Evolutionary conservation across 768 basidiomycete genomes (phyloP), one percentile per base, ranked within the genome.

Genomic region (Amanita thiersii): DNA sequence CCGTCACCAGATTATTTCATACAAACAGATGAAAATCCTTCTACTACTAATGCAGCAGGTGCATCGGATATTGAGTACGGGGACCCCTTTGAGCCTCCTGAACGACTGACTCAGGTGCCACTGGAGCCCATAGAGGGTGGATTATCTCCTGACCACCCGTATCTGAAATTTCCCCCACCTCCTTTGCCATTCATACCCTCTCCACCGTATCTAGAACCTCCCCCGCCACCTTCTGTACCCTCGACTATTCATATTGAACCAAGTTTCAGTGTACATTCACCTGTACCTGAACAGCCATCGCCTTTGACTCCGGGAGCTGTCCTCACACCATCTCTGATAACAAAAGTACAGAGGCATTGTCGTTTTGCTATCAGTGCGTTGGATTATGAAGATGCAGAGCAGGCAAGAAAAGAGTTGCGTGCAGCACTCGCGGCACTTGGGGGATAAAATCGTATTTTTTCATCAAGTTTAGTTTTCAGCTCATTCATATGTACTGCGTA

Each of bases 301-400:
- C 55, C 43, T 25, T 49, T 55, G 1, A 50, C 57, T 12, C 50
- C 55, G 21, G 36, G 66, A 6, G n/a, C n/a, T n/a, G 79, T 80
- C 23, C 60, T 91, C 34, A 77, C 84, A 1, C 78, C 85, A 3
- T 65, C 65, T 39, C 55, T 79, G 40, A 72, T 96, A 18, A 69
- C 80, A 14, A 77, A 82, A 47, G 78, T 77, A 10, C 93, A 99
- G 69, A 96, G 87, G 56, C 91, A 93, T 52, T 91, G 91, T 51
- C 74, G 76, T 40, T 96, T 85, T 63, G 94, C 94, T 5, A 88
- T 97, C 44, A 90, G 87, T 21, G 79, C 96, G n/a, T 67, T 99
- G 41, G 91, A 97, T 55, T 97, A 93, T 57, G 94, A 98, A 56
- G 94, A 99, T 59, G 69, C 71, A 7, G 84, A 86, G 48, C 86